Base-by-base conservation (phyloP, 2,329 filamentous ascomycete species). In the Tympanopsis confertula region DNA sequence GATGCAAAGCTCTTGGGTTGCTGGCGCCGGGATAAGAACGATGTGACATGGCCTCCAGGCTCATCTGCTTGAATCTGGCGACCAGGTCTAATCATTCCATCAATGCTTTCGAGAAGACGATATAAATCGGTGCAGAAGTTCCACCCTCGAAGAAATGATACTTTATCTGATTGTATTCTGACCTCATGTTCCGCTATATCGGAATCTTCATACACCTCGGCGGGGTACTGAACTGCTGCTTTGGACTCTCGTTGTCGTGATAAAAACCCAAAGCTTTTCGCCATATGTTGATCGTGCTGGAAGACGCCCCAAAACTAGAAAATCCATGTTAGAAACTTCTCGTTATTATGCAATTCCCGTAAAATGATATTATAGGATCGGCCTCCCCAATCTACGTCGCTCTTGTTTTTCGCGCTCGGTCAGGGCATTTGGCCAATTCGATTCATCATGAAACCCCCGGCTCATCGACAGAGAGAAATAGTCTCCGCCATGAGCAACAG, bases 71-170 rank as follows among this genome's bases (percentile, higher is more conserved):
- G 20, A 19, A 35, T 19, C 18, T 35, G 13, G n/a, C 20, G 33
- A 15, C 33, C n/a, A 13, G n/a, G 15, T 13, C 33, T 13, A 13
- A 35, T 19, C n/a, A n/a, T 13, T 13, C 13, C 18, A 19, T 35
- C 33, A 15, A 35, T 35, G 33, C 20, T 15, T 18, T 35, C 33
- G 20, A 35, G 18, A 19, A 35, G n/a, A 13, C 33, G 33, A 18
- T 35, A 35, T 19, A 35, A 18, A 18, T 35, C 33, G n/a, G 33
- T 35, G 33, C 33, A 35, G 18, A 19, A 35, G 33, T 35, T 35
- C n/a, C n/a, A 35, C 15, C 33, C 33, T 15, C 33, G 33, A 13
- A 35, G 18, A 35, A 35, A 18, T n/a, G 33, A 35, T 13, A 35
- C 18, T 13, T 18, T 15, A 13, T 35, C 33, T 13, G 33, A 13